A percentile compares a stretch with the other conserved stretches of the same genome.
These are phyloP conservation scores for Piloderma croceum DNA, from an alignment of 768 basidiomycete species.

Conservation along the genomic window DNA sequence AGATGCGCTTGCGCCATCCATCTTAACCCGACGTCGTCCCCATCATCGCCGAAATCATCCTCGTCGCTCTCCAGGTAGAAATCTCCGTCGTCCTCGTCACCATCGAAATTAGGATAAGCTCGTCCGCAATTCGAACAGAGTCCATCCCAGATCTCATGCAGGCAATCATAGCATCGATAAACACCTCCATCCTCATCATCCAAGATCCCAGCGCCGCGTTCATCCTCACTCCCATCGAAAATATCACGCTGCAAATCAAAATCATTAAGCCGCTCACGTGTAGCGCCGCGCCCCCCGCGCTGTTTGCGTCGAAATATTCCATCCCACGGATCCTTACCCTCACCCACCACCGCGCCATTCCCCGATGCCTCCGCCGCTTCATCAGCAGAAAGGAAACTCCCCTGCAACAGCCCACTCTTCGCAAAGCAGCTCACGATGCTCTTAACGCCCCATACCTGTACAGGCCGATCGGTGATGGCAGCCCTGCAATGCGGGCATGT, in stretches of 20 bases:
- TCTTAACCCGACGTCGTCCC: neutral
- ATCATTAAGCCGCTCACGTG: too few species aligned
- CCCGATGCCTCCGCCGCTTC: slow-evolving; percentile 16
- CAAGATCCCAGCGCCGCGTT: too few species aligned
- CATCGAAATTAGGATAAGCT: slow-evolving; percentile 39
- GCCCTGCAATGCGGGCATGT: slow-evolving; percentile 51
- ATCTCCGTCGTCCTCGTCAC: neutral
- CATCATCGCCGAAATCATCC: neutral
- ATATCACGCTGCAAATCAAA: too few species aligned
- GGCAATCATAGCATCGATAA: slow-evolving; percentile 70
- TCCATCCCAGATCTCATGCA: slow-evolving; percentile 74
- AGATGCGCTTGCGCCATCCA: too few species aligned
- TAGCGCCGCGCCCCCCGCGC: too few species aligned
- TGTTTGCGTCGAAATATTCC: slow-evolving; percentile 60
- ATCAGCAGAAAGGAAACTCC: slow-evolving; percentile 5
- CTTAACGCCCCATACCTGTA: slow-evolving; percentile 25
- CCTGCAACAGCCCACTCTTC: slow-evolving; percentile 45
- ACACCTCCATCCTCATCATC: slow-evolving; percentile 71
- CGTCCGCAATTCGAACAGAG: slow-evolving; percentile 59
- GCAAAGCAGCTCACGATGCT: slow-evolving; percentile 38
- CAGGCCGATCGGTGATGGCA: slow-evolving; percentile 36
- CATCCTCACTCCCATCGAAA: too few species aligned
- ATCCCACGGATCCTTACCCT: slow-evolving; percentile 53
- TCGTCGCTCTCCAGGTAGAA: too few species aligned
- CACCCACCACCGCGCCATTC: slow-evolving; percentile 13